A percentile compares a stretch with the other conserved stretches of the same genome.
phyloP scores from a whole-genome alignment of 805 yeast species.

The Saccharomycopsis schoenii region DNA sequence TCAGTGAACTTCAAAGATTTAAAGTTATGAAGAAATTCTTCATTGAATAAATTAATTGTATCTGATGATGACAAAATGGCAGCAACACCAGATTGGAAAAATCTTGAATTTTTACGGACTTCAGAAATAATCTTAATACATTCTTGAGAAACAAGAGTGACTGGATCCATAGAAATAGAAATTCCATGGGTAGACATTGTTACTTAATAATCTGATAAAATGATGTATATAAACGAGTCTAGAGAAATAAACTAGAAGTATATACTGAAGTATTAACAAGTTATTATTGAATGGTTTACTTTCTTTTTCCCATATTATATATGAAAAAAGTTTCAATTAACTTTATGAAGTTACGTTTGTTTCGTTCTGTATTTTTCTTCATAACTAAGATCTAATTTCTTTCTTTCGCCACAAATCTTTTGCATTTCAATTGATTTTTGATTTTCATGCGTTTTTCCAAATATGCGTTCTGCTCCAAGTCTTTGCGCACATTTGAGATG shows the following conservation, averaged over 20 bases:
- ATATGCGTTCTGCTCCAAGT: too few species aligned
- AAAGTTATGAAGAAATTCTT: slow-evolving; percentile 29
- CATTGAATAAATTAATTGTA: slow-evolving; percentile 38
- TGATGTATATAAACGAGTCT: neutral
- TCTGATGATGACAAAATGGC: slow-evolving; percentile 67
- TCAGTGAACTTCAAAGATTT: slow-evolving; percentile 22
- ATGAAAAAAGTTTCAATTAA: too few species aligned
- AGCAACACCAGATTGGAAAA: slow-evolving; percentile 73
- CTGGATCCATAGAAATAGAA: slow-evolving; percentile 49
- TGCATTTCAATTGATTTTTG: neutral
- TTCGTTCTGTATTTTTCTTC: neutral
- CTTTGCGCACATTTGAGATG: neutral
- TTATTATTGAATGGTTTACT: too few species aligned
- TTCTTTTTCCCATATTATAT: too few species aligned
- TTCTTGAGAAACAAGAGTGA: slow-evolving; percentile 78
- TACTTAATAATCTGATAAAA: neutral
- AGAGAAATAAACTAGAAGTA: neutral
- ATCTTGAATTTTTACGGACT: slow-evolving; percentile 78
- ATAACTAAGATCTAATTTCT: neutral
- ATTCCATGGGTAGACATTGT: neutral
- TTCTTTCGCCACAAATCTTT: neutral
- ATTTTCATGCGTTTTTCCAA: too few species aligned
- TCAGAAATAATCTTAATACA: slow-evolving; percentile 79
- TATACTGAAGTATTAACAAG: neutral
- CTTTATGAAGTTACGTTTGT: neutral